These are phyloP conservation scores for Globisporangium cylindrosporum DNA, from an alignment of 352 stramenopile genomes.

Conservation along the genomic window DNA sequence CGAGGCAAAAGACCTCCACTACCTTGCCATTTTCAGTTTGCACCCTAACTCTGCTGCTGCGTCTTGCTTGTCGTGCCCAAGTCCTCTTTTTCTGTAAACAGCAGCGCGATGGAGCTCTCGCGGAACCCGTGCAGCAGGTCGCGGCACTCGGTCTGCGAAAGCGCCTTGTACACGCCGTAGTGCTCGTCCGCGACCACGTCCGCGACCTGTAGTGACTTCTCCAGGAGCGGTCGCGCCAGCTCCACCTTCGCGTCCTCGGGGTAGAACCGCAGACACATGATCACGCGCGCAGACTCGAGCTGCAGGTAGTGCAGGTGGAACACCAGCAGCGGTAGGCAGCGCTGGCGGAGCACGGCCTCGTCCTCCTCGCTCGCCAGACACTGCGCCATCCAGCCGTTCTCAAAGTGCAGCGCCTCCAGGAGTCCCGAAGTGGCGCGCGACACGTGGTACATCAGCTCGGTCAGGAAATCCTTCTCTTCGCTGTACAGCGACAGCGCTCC, in stretches of 20 bases:
- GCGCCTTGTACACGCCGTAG: constrained; percentile 59
- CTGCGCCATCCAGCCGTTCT: constrained; percentile 67
- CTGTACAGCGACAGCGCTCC: constrained; percentile 42
- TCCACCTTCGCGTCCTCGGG: constrained; percentile 50
- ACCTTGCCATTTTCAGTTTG: not conserved
- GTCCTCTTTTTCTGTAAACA: constrained; percentile 24
- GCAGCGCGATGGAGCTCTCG: constrained; percentile 63
- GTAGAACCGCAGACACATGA: constrained; percentile 72
- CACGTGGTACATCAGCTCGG: constrained; percentile 75
- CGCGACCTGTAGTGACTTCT: constrained; percentile 74
- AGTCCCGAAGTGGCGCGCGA: constrained; percentile 44
- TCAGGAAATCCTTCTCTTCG: constrained; percentile 76
- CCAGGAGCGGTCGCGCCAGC: constrained; percentile 54
- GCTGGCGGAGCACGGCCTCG: constrained; percentile 39
- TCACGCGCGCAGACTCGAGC: constrained; percentile 66
- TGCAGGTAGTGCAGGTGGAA: constrained; percentile 79
- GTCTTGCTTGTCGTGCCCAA: not conserved
- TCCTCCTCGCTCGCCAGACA: constrained; percentile 45
- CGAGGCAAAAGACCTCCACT: not conserved
- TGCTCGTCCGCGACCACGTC: constrained; percentile 78
- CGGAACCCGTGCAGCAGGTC: constrained; percentile 65
- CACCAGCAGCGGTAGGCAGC: constrained; percentile 66
- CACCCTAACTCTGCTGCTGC: not conserved
- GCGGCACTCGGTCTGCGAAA: constrained; percentile 61
- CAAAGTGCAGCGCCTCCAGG: constrained; percentile 79